Evolutionary conservation across 306 rosid genomes (phyloP).

Genomic region (Betula pendula): DNA sequence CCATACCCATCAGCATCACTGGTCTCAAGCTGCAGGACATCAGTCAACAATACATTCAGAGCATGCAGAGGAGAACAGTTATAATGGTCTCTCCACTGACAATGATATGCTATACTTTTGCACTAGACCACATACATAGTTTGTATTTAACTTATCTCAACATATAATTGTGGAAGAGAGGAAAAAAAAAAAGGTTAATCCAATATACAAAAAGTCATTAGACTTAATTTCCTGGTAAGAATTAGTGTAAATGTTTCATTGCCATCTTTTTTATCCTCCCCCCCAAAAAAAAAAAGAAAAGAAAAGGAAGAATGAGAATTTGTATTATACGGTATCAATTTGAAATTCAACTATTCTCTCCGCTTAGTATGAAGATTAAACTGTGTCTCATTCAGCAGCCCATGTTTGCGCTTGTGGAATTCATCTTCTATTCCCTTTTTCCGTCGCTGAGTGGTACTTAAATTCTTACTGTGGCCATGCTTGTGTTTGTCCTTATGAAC

Average conservation of each 20-base stretch:
- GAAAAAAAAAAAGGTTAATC: background rate
- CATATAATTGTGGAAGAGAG: background rate
- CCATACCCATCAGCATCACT: conserved; percentile 20
- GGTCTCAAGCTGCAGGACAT: conserved; percentile 23
- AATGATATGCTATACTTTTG: conserved; percentile 29
- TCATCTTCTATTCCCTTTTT: conserved; percentile 39
- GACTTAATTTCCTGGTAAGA: conserved; percentile 23
- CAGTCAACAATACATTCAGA: conserved; percentile 9
- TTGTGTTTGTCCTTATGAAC: conserved; percentile 55
- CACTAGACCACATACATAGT: conserved; percentile 10
- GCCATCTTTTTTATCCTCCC: conserved; percentile 8
- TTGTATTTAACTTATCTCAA: conserved; percentile 23
- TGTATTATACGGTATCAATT: background rate
- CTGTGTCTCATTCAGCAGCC: conserved; percentile 21
- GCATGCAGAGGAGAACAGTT: conserved; percentile 28
- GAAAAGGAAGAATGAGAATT: background rate
- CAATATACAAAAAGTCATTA: conserved; percentile 16
- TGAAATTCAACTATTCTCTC: conserved; percentile 14
- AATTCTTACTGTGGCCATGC: conserved; percentile 45
- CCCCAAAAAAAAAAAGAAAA: background rate
- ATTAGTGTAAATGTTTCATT: conserved; percentile 32
- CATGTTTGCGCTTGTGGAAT: conserved; percentile 28
- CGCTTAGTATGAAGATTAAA: conserved; percentile 19
- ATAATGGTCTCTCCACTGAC: conserved; percentile 19
- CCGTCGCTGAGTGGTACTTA: conserved; percentile 32